Percentiles rank a stretch among this genome's conserved stretches.
Evolutionary conservation across 169 alveolate genomes (phyloP).

Genomic region (Eimeria necatrix): DNA sequence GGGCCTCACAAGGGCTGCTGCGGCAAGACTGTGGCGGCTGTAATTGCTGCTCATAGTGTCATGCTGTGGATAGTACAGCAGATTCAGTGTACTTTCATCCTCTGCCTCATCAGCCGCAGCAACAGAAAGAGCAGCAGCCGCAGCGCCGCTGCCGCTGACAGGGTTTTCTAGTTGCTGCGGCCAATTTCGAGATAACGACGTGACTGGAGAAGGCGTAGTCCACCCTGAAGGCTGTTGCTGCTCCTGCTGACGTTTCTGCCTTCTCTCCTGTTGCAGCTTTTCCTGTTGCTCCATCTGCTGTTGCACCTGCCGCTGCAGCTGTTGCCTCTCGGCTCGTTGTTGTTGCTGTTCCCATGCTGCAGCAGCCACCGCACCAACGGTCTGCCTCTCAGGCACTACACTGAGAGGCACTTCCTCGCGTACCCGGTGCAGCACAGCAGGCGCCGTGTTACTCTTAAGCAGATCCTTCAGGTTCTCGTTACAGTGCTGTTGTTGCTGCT

Average conservation of each 20-base stretch:
- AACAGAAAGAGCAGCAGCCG: neutral
- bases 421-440: conserved; percentile 14
- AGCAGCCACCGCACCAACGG: neutral
- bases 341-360: neutral
- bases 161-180: neutral
- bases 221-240: conserved; percentile 41
- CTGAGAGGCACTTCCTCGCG: neutral
- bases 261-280: neutral
- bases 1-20: conserved; percentile 27
- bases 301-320: neutral
- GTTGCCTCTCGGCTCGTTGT: neutral
- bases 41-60: conserved; percentile 23
- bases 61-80: conserved; percentile 48
- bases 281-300: neutral
- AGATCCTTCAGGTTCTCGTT: neutral
- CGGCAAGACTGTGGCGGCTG: conserved; percentile 30
- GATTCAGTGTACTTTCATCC: neutral
- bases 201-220: conserved; percentile 27
- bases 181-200: conserved; percentile 10
- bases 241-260: conserved; percentile 30
- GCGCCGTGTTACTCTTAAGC: conserved; percentile 56
- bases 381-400: neutral
- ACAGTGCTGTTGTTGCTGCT: conserved; percentile 13
- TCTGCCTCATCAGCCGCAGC: conserved; percentile 10
- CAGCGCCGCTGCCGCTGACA: neutral